Evolutionary conservation across 371 early-diverging fungal species (phyloP).

Genomic region (Haplosporangium sp.): DNA sequence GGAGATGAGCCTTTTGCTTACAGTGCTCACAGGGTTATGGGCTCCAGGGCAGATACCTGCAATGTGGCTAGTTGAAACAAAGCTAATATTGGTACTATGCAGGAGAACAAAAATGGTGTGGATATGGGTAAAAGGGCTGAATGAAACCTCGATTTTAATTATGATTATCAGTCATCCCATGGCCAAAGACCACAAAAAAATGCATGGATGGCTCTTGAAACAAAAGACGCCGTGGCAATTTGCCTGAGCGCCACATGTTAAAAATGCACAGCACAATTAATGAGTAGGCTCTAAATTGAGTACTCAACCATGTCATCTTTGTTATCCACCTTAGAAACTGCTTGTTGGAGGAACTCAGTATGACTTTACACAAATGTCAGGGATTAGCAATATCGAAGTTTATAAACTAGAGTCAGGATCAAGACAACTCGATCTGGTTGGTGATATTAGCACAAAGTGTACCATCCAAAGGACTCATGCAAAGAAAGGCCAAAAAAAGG

Average conservation of each 20-base stretch:
- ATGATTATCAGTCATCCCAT: slow-evolving; percentile 8
- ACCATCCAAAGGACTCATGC: slow-evolving; percentile 44
- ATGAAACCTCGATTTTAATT: slow-evolving; percentile 2
- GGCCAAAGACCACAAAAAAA: background rate
- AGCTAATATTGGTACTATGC: slow-evolving; percentile 8
- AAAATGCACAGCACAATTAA: too few relatives aligned
- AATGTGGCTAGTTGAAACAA: slow-evolving; percentile 7
- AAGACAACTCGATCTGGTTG: slow-evolving; percentile 44
- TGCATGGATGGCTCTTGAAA: background rate
- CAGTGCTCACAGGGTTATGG: background rate
- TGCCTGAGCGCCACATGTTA: background rate
- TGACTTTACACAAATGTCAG: slow-evolving; percentile 34
- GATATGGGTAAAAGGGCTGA: background rate
- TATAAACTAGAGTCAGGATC: slow-evolving; percentile 31
- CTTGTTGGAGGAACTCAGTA: slow-evolving; percentile 34
- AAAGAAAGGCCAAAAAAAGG: slow-evolving; percentile 44
- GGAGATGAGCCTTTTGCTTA: slow-evolving; percentile 4
- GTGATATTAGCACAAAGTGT: slow-evolving; percentile 40
- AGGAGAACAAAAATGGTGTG: background rate
- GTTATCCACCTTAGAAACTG: slow-evolving; percentile 32
- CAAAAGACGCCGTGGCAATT: too few relatives aligned
- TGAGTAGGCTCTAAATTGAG: too few relatives aligned
- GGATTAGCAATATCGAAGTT: slow-evolving; percentile 37
- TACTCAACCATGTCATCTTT: background rate
- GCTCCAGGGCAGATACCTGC: slow-evolving; percentile 2